Evolutionary conservation across 495 filamentous ascomycete genomes (phyloP), one percentile per base, ranked within the genome.

Genomic region (Thermochaetoides thermophila): DNA sequence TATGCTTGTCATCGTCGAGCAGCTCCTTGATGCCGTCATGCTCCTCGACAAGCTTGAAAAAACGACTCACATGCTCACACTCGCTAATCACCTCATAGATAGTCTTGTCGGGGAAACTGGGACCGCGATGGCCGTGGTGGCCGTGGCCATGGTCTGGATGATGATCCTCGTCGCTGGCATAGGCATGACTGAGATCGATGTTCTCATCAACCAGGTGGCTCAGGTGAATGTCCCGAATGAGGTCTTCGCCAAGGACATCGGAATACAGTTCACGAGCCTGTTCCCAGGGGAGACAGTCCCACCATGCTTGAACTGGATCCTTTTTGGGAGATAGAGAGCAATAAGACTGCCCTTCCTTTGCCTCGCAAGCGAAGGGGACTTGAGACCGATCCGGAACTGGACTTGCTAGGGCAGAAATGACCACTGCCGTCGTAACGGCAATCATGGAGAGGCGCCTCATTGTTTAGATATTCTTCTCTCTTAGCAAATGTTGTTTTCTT

Each of bases 31-130:
- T 59, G 17, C 86, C 73, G 5, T 67, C 57, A 52, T 77, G 70
- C 36, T 80, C 63, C 34, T 77, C 66, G 53, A 93, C 65, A 20
- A 89, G 61, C 40, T 74, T 63, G 14, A 76, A 74, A 26, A 93
- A 72, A 50, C 73, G 81, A 21, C 68, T 75, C 14, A 80, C 84
- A 58, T 84, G 70, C 39, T 80, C 79, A 59, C 66, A 77, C 29
- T 69, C 60, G 9, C 63, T 53, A 52, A 95, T 82, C 16, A 84
- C 55, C 39, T 92, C 60, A 55, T 82, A 92, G 32, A 91, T 63
- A 19, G 82, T 91, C 48, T 85, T 78, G n/a, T 64, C 54, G 40
- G 45, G 43, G 36, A 42, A 40, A 26, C 43, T 56, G 21, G 56
- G 59, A 4, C 40, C 43, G 27, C 22, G 39, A 23, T 35, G 34